Evolutionary conservation across 176 grass and related monocot species (phyloP).

Genomic region (Musa itinerans): DNA sequence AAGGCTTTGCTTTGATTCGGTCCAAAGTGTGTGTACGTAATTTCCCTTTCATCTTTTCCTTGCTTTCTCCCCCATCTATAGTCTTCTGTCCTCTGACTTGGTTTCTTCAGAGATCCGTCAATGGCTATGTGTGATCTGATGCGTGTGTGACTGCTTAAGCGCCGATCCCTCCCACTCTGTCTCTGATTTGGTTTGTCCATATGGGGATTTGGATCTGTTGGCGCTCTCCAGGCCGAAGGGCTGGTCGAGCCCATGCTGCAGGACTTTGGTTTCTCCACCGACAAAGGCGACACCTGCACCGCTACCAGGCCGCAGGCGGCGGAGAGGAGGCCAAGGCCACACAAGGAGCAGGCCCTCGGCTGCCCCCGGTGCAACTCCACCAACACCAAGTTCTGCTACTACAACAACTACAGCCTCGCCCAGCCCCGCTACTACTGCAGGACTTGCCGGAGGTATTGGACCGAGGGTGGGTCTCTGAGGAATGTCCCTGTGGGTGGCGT

Average conservation of each 20-base stretch:
- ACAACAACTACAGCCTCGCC: slow-evolving; percentile 96
- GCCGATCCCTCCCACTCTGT: slow-evolving; percentile 30
- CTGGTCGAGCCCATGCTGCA: slow-evolving; percentile 59
- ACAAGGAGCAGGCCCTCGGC: slow-evolving; percentile 84
- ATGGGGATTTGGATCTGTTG: slow-evolving; percentile 18
- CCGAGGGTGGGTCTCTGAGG: slow-evolving; percentile 76
- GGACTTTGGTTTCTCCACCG: slow-evolving; percentile 44
- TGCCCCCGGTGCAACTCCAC: slow-evolving; percentile 94
- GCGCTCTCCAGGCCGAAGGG: slow-evolving; percentile 36
- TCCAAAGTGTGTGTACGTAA: not conserved
- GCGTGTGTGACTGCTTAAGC: no score
- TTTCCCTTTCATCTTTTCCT: slow-evolving; percentile 52
- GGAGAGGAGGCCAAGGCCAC: slow-evolving; percentile 54
- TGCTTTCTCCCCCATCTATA: no score
- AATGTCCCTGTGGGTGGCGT: slow-evolving; percentile 97
- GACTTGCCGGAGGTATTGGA: slow-evolving; percentile 92
- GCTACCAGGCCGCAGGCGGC: slow-evolving; percentile 1
- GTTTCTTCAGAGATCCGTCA: no score
- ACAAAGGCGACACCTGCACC: slow-evolving; percentile 12
- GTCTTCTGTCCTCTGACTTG: no score
- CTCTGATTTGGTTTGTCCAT: slow-evolving; percentile 22
- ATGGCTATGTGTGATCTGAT: no score
- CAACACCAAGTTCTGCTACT: slow-evolving; percentile 99
- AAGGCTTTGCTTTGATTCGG: not conserved
- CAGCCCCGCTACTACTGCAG: slow-evolving; percentile 98